phyloP scores from a whole-genome alignment of 257 asterid species.

The Craterostigma plantagineum region DNA sequence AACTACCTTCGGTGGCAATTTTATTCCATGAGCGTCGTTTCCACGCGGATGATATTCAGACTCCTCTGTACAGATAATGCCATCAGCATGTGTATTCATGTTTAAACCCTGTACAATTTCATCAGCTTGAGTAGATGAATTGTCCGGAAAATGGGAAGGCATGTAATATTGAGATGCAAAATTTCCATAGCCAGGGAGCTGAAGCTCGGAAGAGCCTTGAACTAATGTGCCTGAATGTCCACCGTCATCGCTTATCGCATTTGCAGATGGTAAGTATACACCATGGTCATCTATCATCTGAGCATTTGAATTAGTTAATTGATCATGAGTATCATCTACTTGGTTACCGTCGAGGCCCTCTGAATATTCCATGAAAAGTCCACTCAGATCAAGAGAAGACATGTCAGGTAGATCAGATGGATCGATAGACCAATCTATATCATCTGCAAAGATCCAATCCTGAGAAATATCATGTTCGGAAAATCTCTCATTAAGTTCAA shows the following conservation, averaged over 20 bases:
- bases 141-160: constrained; percentile 29
- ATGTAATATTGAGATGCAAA: constrained; percentile 24
- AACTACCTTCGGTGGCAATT: constrained; percentile 24
- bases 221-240: constrained; percentile 5
- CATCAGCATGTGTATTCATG: no score
- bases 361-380: constrained; percentile 24
- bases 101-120: no score
- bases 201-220: constrained; percentile 28
- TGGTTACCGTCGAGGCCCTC: constrained; percentile 22
- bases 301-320: constrained; percentile 21
- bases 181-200: constrained; percentile 27
- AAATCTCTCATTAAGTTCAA: constrained; percentile 24
- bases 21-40: constrained; percentile 17
- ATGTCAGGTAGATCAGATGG: constrained; percentile 44
- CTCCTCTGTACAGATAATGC: constrained; percentile 17
- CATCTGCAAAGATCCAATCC: constrained; percentile 30
- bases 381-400: constrained; percentile 36
- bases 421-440: constrained; percentile 48
- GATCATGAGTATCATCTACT: constrained; percentile 17
- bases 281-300: constrained; percentile 17
- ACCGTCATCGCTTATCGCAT: constrained; percentile 8
- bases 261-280: constrained; percentile 25
- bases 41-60: constrained; percentile 21
- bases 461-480: constrained; percentile 33
- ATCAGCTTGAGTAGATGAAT: constrained; percentile 25